Evolutionary conservation across 106 monocot species (phyloP).

Genomic region (Agapanthus africanus): DNA sequence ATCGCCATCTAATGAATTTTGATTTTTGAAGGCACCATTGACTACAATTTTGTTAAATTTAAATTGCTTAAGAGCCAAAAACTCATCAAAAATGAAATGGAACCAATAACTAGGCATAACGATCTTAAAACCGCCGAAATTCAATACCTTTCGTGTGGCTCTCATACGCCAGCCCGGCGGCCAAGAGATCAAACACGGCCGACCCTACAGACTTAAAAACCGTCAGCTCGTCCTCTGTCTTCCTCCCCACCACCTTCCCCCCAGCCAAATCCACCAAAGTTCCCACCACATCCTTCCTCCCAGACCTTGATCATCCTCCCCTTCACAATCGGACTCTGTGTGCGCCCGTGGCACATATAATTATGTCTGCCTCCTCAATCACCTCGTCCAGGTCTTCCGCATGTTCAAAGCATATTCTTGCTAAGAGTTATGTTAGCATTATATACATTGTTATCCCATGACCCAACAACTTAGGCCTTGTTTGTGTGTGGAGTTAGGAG

Average conservation of each 20-base stretch:
- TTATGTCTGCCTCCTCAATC: slow-evolving; percentile 42
- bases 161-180: slow-evolving; percentile 80
- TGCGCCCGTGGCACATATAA: slow-evolving; percentile 68
- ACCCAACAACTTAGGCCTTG: too few relatives aligned
- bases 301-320: slow-evolving; percentile 48
- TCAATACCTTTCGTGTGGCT: slow-evolving; percentile 23
- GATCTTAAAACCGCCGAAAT: too few relatives aligned
- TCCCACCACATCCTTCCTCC: slow-evolving; percentile 51
- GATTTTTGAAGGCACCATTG: too few relatives aligned
- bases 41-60: too few relatives aligned
- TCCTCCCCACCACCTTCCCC: slow-evolving; percentile 58
- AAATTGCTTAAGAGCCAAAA: too few relatives aligned
- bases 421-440: too few relatives aligned
- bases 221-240: slow-evolving; percentile 56
- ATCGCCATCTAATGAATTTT: too few relatives aligned
- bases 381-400: slow-evolving; percentile 38
- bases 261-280: slow-evolving; percentile 55
- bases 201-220: slow-evolving; percentile 90
- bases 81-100: too few relatives aligned
- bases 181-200: slow-evolving; percentile 70
- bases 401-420: too few relatives aligned
- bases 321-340: slow-evolving; percentile 38
- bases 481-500: too few relatives aligned
- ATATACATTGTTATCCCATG: too few relatives aligned
- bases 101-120: too few relatives aligned